Evolutionary conservation across 495 filamentous ascomycete species (phyloP), one percentile per base, ranked within the genome.

Genomic region (Apiosordaria backusii): DNA sequence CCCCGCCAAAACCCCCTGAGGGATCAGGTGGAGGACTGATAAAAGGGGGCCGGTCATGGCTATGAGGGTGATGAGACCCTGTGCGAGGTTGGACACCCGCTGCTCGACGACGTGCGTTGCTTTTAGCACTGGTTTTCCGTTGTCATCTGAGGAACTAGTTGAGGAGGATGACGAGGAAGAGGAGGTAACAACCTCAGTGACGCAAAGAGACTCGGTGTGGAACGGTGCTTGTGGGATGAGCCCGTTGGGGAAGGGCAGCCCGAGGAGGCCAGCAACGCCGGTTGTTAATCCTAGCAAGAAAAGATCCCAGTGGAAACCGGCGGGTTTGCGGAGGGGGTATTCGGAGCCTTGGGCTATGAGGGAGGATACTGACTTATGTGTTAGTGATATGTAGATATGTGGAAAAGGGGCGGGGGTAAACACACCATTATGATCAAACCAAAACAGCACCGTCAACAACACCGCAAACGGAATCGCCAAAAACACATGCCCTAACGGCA

Each of bases 231-330:
- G 94, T 0, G 91, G 91, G 70, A 95, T 92, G 24, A 98, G 88
- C 4, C 94, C 94, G 73, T 97, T 97, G 26, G 93, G 94, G 68
- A 93, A 90, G 18, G 94, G 94, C 27, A 98, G 84, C 4, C 94
- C 94, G 22, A 97, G 80, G 9, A 98, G 78, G 6, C 93, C 94
- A 18, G 89, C 89, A 19, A 97, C 77, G 62, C 89, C 90, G 0
- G 93, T 97, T 4, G 94, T 97, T 15, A 92, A 79, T 16, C 94
- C 94, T 1, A 97, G 87, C 26, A 97, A 87, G 83, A 95, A 97
- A 60, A 97, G 74, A 70, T 97, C 93, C 93, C 93, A 97, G 81
- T 97, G 93, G 75, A 97, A 97, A 10, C 93, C 93, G 35, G 92
- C 92, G 5, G 94, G 94, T 70, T 98, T 98, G 15, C 84, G 84